Conservation (phyloP, 2,329 filamentous ascomycete genomes). For the Aspergillus versicolor region DNA sequence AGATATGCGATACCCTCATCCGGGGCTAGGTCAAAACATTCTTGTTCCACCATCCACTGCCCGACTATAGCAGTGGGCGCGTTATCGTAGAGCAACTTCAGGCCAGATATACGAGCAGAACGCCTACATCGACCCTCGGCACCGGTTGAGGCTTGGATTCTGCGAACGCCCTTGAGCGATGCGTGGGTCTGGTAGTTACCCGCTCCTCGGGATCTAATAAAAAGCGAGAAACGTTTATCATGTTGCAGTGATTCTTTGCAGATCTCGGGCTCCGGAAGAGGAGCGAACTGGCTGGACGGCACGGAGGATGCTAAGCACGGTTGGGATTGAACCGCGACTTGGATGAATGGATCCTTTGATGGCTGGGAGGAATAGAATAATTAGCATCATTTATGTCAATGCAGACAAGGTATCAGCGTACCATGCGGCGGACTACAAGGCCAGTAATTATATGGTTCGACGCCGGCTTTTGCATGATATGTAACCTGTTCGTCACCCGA, state of each 20-base stretch:
- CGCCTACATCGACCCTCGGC: slow-evolving; percentile 3
- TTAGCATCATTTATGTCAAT: not conserved
- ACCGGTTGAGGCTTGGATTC: slow-evolving; percentile 9
- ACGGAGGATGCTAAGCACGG: not conserved
- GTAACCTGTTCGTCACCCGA: not conserved
- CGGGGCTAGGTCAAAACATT: slow-evolving; percentile 1
- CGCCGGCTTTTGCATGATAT: accelerated
- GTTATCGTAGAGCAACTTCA: slow-evolving; percentile 8
- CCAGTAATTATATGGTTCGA: not conserved
- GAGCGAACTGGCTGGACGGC: too few relatives aligned
- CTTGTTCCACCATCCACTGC: slow-evolving; percentile 10
- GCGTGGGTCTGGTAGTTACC: slow-evolving; percentile 11
- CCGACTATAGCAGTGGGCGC: slow-evolving; percentile 8
- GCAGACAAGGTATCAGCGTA: not conserved
- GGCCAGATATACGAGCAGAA: slow-evolving; percentile 5
- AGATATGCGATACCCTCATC: slow-evolving; percentile 9
- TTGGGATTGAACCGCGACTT: not conserved
- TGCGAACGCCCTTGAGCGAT: slow-evolving; percentile 10
- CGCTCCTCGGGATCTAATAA: not conserved
- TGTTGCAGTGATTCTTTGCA: not conserved
- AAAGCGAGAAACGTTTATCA: slow-evolving; percentile 6
- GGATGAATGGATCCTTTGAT: not conserved
- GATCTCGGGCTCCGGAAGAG: not conserved
- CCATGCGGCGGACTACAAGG: not conserved
- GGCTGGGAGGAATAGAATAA: not conserved